These are phyloP conservation scores for Talaromyces thailandensis DNA, from an alignment of 495 filamentous ascomycete species.

Conservation along the genomic window DNA sequence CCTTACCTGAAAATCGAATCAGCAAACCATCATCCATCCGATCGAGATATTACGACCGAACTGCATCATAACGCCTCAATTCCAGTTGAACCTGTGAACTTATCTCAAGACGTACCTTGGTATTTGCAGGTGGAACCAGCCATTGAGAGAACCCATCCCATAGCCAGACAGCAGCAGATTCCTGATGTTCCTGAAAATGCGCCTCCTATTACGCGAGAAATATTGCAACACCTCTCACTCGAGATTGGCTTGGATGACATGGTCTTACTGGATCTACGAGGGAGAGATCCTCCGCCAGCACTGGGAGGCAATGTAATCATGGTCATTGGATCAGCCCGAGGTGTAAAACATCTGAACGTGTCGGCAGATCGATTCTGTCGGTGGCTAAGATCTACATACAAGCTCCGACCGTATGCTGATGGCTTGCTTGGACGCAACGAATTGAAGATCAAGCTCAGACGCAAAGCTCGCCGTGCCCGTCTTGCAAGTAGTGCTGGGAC, in stretches of 20 bases:
- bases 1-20: not conserved
- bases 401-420: conserved; percentile 68
- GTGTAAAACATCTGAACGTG: conserved; percentile 87
- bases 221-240: conserved; percentile 71
- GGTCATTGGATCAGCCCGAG: conserved; percentile 87
- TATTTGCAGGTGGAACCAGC: conserved; percentile 67
- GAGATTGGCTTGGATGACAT: conserved; percentile 78
- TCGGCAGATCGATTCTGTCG: conserved; percentile 82
- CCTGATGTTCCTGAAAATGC: conserved; percentile 68
- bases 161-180: conserved; percentile 54
- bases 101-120: conserved; percentile 54
- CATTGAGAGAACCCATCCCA: conserved; percentile 33
- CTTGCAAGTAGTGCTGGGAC: conserved; percentile 53
- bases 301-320: conserved; percentile 84
- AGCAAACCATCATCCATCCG: not conserved
- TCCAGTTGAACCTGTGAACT: not conserved
- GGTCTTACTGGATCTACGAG: conserved; percentile 68
- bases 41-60: not conserved
- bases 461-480: conserved; percentile 70
- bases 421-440: conserved; percentile 85
- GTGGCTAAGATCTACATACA: conserved; percentile 67
- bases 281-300: conserved; percentile 75
- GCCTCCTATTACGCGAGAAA: conserved; percentile 59
- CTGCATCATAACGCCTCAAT: not conserved
- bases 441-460: conserved; percentile 73